Evolutionary conservation across 1,139 yeast genomes (phyloP), one percentile per base, ranked within the genome.

Genomic region (Saccharomycopsis hybrid): DNA sequence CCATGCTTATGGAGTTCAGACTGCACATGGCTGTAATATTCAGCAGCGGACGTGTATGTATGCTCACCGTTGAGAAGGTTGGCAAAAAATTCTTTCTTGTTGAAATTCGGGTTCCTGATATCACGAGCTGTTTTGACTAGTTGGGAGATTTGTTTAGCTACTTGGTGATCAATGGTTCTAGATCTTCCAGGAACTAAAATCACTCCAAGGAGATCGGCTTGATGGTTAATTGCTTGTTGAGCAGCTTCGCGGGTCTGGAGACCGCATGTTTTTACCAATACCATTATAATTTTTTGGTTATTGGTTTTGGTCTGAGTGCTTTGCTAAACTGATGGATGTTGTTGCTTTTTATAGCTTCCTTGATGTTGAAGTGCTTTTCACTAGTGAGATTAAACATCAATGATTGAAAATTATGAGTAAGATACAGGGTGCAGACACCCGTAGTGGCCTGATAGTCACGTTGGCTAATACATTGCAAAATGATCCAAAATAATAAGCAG

Each of bases 161-260:
- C 70, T 0, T 64, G 72, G 0, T 65, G 61, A 13, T 76, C 76
- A 1, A 88, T 76, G 0, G 96, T 86, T 48, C 98, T 74, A 38
- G 76, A 74, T 53, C 96, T 71, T 35, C 77, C 77, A 0, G 97
- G 97, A 1, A 88, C 97, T 60, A 92, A 63, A 41, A 92, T 92
- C 62, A 87, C 78, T 1, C 98, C 98, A 4, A 92, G 60, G 48
- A 88, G 65, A 57, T 85, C 78, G 0, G 97, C 90, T 0, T 94
- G 95, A 11, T 71, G 59, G 0, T 74, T 77, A 0, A 88, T 67
- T 0, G 97, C 97, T 2, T 61, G 63, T 35, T 66, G 56, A 0
- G 97, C 97, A 1, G 88, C 87, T 44, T 79, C 85, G 0, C 67
- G 63, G 2, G 84, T 73, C 58, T 77, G 77, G 29, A 90, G 62